A percentile compares a stretch with the other conserved stretches of the same genome.
Conservation (phyloP, 2,329 filamentous ascomycete species). For the Clarireedia monteithiana region DNA sequence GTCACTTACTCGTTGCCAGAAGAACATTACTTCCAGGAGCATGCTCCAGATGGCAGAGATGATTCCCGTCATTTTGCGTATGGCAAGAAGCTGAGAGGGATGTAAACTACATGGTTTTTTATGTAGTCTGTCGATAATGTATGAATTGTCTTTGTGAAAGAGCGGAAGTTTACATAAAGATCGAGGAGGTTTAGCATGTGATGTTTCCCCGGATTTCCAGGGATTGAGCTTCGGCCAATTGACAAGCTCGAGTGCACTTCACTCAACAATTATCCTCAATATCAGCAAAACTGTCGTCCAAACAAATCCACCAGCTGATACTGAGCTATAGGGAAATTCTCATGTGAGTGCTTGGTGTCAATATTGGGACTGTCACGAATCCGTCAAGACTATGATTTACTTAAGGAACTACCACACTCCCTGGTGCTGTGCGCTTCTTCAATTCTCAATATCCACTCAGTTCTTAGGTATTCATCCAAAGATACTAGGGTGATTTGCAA, state of each 20-base stretch:
- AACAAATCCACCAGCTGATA: neutral
- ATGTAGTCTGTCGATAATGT: neutral
- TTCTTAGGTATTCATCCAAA: too few species aligned
- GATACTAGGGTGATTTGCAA: too few species aligned
- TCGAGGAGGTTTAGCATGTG: constrained; percentile 4
- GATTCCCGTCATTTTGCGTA: constrained; percentile 22
- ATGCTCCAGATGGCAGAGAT: constrained; percentile 44
- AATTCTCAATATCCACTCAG: too few species aligned
- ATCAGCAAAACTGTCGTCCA: too few species aligned
- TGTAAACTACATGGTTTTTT: neutral
- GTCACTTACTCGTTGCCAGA: constrained; percentile 49
- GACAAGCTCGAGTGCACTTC: neutral
- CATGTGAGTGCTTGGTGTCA: too few species aligned
- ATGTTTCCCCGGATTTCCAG: constrained; percentile 5
- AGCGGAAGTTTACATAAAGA: neutral
- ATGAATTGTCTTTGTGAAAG: neutral
- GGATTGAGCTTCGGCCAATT: constrained; percentile 6
- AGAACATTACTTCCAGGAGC: constrained; percentile 52
- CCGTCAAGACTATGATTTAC: too few species aligned
- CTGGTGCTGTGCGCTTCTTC: too few species aligned
- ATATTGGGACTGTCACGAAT: too few species aligned
- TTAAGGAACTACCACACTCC: too few species aligned
- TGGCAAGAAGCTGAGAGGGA: neutral
- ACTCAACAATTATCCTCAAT: neutral
- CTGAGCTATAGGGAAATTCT: neutral